Base-by-base conservation (phyloP, 2,329 filamentous ascomycete species). In the Lachnum nothofagi region DNA sequence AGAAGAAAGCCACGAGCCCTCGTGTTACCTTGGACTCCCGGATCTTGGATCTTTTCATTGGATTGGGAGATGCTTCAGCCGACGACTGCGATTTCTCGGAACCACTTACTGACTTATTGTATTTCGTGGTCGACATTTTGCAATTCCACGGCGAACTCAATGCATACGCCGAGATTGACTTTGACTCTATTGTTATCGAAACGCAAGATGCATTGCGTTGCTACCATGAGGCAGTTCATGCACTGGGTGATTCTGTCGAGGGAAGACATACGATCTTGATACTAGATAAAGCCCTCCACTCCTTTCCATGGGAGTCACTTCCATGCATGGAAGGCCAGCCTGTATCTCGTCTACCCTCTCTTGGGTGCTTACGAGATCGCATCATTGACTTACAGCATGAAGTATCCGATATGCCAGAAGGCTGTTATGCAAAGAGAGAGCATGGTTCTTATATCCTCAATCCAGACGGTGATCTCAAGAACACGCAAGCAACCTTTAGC, bases 141-240 rank as follows among this genome's bases (percentile, higher is more conserved):
- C 93, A 97, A 65, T 97, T 98, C 67, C 88, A 95, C 59, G 93
- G 93, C 14, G 94, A 98, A 69, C 80, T 83, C 41, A 98, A 97
- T 64, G 93, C 94, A 0, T 96, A 96, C 68, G 93, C 98, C 60
- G 93, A 98, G 70, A 88, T 98, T 54, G 91, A 97, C 67, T 95
- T 97, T 63, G 93, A 98, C 56, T 72, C 78, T 58, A 94, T 98
- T 80, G 82, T 91, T 4, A 77, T 97, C 33, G 90, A 95, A 60
- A 88, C 88, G 0, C 78, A 89, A 33, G 91, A 96, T 68, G 88
- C 90, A 2, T 72, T 98, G 22, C 80, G 83, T 42, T 78, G 81
- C 1, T 96, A 96, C 63, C 84, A 95, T 61, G 75, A 72, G 20
- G 66, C 63, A 17, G 61, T 71, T 46, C 64, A 71, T 24, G 65